Evolutionary conservation across 1,284 basidiomycete species (phyloP), one percentile per base, ranked within the genome.

Genomic region (Rhodotorula sp.): DNA sequence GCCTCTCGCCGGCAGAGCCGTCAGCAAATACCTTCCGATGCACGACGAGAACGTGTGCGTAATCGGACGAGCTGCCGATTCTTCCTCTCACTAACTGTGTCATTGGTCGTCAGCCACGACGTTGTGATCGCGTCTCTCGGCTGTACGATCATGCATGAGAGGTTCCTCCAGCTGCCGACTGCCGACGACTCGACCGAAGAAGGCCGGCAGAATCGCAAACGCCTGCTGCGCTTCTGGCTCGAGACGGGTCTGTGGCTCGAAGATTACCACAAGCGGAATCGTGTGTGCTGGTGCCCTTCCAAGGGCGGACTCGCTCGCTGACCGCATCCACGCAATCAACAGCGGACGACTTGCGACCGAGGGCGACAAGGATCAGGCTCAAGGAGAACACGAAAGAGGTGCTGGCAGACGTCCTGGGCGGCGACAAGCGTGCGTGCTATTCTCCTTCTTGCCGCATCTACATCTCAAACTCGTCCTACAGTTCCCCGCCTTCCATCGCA

Each of bases 191-290:
- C 60, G 17, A 58, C 57, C 19, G 20, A 24, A 5, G 34, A 39
- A 4, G 64, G 67, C 0, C 22, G 13, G 2, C 32, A 6, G 32
- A 56, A 55, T 24, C 64, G 73, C 22, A 4, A 10, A n/a, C 49
- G 73, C 20, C 46, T 71, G 17, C n/a, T 71, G 9, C 27, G 74
- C 2, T 53, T 59, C 9, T 75, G 74, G 74, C 53, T 75, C 54
- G 74, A 75, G 44, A 17, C 71, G 11, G 67, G 69, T 0, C 19
- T 69, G 17, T 73, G 66, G 72, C 44, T 74, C 30, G 66, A 68
- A 32, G 51, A 65, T 8, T 30, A 17, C 4, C 9, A 6, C 36
- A 59, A 47, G 47, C 2, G 8, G 4, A 20, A 36, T 8, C 22
- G 60, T 56, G n/a, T n/a, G 55, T 44, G 4, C 34, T 15, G 1